Base-by-base conservation (phyloP, 2,329 filamentous ascomycete species). In the Pseudopithomyces chartarum region DNA sequence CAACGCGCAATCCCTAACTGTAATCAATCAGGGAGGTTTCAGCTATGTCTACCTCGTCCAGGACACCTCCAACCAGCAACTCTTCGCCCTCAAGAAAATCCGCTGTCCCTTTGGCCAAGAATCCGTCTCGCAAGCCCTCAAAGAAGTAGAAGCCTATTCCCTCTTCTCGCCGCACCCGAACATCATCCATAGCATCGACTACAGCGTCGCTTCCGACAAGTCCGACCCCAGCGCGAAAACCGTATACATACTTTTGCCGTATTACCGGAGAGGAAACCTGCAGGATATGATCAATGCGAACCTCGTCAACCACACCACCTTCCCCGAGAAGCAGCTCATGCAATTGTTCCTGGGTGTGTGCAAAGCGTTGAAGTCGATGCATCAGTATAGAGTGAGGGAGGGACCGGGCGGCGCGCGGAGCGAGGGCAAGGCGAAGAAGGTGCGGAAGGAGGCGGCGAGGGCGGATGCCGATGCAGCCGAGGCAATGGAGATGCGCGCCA, bases 271-370 rank as follows among this genome's bases (percentile, higher is more conserved):
- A 63, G 95, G 95, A 13, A 99, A 99, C 76, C 84, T 99, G 36
- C 95, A 99, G 79, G 95, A 99, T 78, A 90, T 96, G 73, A 98
- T 99, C 82, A 99, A 99, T 77, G 94, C 95, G 62, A 99, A 99
- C 78, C 82, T 98, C 53, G 94, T 99, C 76, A 98, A 98, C 77
- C 92, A 96, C 74, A 91, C 90, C 36, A 85, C 84, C 50, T 98
- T 99, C 69, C 92, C 94, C 0, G 94, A 98, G 80, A 85, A 88
- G 73, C 84, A 89, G 67, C 81, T 99, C 60, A 94, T 98, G 92
- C 82, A 88, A 56, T 78, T 99, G 57, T 97, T 99, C 75, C 80
- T 97, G 40, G 95, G 95, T 15, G 92, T 99, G 2, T 97, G 94
- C 75, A 87, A 87, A 68, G 95, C 92, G 42, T 79, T 99, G 57